Conservation (phyloP, 2,329 filamentous ascomycete genomes). For the Didymella segeticola region DNA sequence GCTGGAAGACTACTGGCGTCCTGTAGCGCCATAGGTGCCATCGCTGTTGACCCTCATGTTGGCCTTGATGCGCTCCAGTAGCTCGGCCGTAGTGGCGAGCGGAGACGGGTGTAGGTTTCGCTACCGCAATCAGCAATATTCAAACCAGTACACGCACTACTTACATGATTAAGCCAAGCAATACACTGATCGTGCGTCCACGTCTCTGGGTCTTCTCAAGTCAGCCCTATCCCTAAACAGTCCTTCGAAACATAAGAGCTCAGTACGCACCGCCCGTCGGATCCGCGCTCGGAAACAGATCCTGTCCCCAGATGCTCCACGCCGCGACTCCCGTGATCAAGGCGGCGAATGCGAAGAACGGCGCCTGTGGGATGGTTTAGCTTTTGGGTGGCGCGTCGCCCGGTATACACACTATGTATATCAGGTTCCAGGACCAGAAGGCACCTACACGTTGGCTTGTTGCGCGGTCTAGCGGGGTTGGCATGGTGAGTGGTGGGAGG, state of each 20-base stretch:
- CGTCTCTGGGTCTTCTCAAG: slow-evolving; percentile 61
- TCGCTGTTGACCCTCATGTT: slow-evolving; percentile 62
- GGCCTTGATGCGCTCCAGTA: slow-evolving; percentile 72
- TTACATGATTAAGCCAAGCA: slow-evolving; percentile 80
- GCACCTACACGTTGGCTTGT: slow-evolving; percentile 52
- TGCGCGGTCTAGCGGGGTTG: slow-evolving; percentile 58
- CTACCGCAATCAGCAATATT: slow-evolving; percentile 49
- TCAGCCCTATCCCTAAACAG: neutral
- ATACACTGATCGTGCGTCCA: slow-evolving; percentile 85
- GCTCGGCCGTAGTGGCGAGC: slow-evolving; percentile 66
- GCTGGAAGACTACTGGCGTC: neutral
- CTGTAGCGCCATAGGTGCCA: slow-evolving; percentile 9
- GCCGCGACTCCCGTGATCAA: slow-evolving; percentile 80
- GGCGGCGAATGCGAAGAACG: slow-evolving; percentile 69
- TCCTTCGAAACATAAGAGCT: neutral
- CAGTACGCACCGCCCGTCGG: slow-evolving; percentile 72
- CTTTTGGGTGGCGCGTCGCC: neutral
- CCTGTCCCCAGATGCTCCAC: slow-evolving; percentile 85
- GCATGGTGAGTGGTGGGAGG: slow-evolving; percentile 46
- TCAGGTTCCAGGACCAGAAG: slow-evolving; percentile 28
- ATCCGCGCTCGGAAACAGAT: slow-evolving; percentile 81
- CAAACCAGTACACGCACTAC: slow-evolving; percentile 46
- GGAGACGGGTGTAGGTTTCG: slow-evolving; percentile 67
- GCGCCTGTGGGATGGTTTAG: slow-evolving; percentile 31
- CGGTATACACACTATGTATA: slow-evolving; percentile 30